Evolutionary conservation across 306 rosid genomes (phyloP).

Genomic region (Glycine latifolia): DNA sequence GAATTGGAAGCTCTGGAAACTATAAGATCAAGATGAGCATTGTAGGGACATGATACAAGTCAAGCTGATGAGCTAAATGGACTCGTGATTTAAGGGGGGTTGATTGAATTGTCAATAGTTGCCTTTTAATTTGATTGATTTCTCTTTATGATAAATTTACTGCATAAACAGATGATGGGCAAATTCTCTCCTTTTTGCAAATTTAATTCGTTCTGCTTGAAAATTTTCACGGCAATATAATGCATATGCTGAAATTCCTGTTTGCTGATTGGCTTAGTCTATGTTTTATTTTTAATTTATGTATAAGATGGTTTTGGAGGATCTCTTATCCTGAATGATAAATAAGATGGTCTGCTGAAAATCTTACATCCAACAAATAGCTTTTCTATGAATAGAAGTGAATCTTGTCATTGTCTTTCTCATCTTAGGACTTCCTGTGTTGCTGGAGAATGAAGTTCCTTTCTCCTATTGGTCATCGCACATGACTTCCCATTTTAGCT

Average conservation of each 20-base stretch:
- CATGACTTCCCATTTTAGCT: conserved; percentile 19
- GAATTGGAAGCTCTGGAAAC: conserved; percentile 11
- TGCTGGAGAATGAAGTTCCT: conserved; percentile 20
- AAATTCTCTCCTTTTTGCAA: conserved; percentile 7
- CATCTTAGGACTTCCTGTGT: background rate
- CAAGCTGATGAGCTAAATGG: background rate
- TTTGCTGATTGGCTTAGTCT: conserved; percentile 25
- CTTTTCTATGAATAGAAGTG: conserved; percentile 7
- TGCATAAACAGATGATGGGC: background rate
- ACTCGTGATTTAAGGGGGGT: conserved; percentile 6
- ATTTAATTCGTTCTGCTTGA: conserved; percentile 4
- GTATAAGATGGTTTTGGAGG: conserved; percentile 6
- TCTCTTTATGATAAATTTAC: conserved; percentile 1
- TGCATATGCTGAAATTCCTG: background rate
- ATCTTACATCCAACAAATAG: conserved; percentile 16
- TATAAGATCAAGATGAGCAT: conserved; percentile 26
- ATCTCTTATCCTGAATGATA: conserved; percentile 7
- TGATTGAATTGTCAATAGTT: conserved; percentile 5
- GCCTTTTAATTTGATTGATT: conserved; percentile 15
- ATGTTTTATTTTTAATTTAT: conserved; percentile 4
- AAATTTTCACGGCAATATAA: background rate
- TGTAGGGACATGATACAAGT: background rate
- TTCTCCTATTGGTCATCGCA: background rate
- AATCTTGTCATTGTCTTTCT: conserved; percentile 23
- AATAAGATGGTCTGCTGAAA: conserved; percentile 22